Evolutionary conservation across 352 stramenopile genomes (phyloP).

Genomic region (Globisporangium heterothallicum): DNA sequence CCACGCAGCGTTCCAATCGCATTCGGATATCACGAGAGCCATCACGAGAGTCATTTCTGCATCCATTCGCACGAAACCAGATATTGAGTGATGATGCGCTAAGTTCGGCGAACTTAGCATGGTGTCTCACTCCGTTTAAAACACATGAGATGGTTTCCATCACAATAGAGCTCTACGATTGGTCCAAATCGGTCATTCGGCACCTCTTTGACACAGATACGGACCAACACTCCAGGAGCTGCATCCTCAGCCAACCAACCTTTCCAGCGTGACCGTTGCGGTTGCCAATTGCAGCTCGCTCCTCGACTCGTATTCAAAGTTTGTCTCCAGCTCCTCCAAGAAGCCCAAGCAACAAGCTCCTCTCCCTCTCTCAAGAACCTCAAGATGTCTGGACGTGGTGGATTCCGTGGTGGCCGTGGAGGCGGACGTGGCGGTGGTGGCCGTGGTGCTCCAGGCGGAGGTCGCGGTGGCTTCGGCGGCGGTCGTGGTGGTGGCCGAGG

Average conservation of each 20-base stretch:
- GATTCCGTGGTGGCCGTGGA: constrained; percentile 36
- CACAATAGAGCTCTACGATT: background rate
- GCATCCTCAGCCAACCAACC: background rate
- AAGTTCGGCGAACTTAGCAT: background rate
- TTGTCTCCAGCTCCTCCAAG: background rate
- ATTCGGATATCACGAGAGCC: background rate
- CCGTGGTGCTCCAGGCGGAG: constrained; percentile 26
- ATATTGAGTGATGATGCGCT: too few relatives aligned
- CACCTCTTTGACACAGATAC: too few relatives aligned
- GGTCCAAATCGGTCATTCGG: too few relatives aligned
- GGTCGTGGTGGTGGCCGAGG: constrained; percentile 39
- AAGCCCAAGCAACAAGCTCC: constrained; percentile 12
- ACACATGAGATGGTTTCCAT: background rate
- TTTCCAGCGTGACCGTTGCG: background rate
- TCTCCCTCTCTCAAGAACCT: background rate
- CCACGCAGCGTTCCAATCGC: too few relatives aligned
- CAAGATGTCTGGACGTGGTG: constrained; percentile 20
- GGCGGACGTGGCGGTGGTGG: constrained; percentile 46
- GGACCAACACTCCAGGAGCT: constrained; percentile 5
- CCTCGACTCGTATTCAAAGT: background rate
- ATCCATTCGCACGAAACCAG: too few relatives aligned
- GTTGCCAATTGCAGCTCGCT: too few relatives aligned
- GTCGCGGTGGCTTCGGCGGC: constrained; percentile 40
- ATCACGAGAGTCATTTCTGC: too few relatives aligned
- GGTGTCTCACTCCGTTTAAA: background rate